Evolutionary conservation across 306 rosid species (phyloP), one percentile per base, ranked within the genome.

Genomic region (Lagenaria siceraria): DNA sequence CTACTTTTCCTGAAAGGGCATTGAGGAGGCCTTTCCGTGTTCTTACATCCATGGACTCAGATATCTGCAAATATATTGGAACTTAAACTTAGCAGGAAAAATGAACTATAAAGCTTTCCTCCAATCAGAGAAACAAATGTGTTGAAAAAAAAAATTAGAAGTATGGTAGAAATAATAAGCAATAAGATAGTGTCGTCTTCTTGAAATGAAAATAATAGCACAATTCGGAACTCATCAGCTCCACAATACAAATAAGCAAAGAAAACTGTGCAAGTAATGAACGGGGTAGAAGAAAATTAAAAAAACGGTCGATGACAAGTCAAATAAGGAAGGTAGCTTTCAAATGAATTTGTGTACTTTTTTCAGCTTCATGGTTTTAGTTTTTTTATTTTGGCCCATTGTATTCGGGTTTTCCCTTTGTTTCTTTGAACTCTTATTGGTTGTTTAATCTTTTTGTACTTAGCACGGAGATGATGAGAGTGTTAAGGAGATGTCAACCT

Each of bases 21-120:
- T 90, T 95, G 55, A 95, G 92, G 80, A 95, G 86, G 79, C 97
- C 99, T 86, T 92, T 93, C 82, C 93, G 88, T 77, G 97, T 92
- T 84, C 93, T 89, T 72, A 92, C 87, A 85, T 95, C 99, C 92
- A 87, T 88, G 36, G 90, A 84, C 81, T 95, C 97, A 1, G 99
- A 81, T 84, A 95, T 92, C 99, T 95, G 82, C 88, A 89, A 38
- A 76, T 74, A 59, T 70, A 74, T 64, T n/a, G 66, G 61, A 65
- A 77, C 21, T 53, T 48, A 55, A 6, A 75, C 22, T 73, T 19
- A 78, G 66, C 48, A 21, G 66, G 11, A 54, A 35, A 75, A 58
- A 75, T 36, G n/a, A 75, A 75, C 49, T 12, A 60, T 36, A 46
- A 64, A 83, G 62, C 55, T 73, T 59, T 36, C 53, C 31, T 27